Evolutionary conservation across 192 early-diverging fungal species (phyloP).

Genomic region (Backusella macrospora): DNA sequence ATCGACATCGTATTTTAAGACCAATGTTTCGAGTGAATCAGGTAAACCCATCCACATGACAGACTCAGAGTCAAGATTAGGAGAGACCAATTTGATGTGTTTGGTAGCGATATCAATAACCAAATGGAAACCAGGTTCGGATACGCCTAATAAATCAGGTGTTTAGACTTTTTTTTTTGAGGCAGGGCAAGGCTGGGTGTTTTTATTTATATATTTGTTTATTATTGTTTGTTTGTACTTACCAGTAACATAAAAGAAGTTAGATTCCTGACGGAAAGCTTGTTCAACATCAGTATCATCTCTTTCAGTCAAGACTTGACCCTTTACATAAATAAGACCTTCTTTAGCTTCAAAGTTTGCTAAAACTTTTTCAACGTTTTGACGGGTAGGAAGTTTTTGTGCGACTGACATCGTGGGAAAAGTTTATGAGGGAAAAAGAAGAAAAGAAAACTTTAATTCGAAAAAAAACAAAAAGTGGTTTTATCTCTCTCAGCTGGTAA

Average conservation of each 20-base stretch:
- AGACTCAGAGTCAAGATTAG: constrained; percentile 63
- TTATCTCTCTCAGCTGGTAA: not conserved
- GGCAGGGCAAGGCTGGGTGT: not conserved
- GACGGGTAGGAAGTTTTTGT: constrained; percentile 62
- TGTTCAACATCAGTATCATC: constrained; percentile 80
- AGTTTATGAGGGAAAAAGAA: not conserved
- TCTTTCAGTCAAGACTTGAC: constrained; percentile 54
- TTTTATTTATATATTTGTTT: not conserved
- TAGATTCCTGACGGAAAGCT: constrained; percentile 84
- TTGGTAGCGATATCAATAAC: constrained; percentile 66
- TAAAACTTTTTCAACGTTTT: constrained; percentile 61
- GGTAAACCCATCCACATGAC: constrained; percentile 84
- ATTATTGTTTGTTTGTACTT: not conserved
- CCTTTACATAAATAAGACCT: constrained; percentile 64
- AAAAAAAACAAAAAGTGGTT: not conserved
- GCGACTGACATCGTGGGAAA: constrained; percentile 11
- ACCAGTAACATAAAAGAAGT: constrained; percentile 84
- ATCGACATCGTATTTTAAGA: constrained; percentile 69
- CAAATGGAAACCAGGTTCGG: constrained; percentile 72
- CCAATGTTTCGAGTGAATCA: constrained; percentile 55
- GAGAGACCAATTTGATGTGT: constrained; percentile 68
- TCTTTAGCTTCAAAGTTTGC: constrained; percentile 57
- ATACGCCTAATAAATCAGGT: constrained; percentile 50
- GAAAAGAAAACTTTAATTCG: not conserved
- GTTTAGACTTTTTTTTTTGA: not conserved